A percentile compares a stretch with the other conserved stretches of the same genome.
Conservation (phyloP, 2,329 filamentous ascomycete species). For the Zymoseptoria tritici region DNA sequence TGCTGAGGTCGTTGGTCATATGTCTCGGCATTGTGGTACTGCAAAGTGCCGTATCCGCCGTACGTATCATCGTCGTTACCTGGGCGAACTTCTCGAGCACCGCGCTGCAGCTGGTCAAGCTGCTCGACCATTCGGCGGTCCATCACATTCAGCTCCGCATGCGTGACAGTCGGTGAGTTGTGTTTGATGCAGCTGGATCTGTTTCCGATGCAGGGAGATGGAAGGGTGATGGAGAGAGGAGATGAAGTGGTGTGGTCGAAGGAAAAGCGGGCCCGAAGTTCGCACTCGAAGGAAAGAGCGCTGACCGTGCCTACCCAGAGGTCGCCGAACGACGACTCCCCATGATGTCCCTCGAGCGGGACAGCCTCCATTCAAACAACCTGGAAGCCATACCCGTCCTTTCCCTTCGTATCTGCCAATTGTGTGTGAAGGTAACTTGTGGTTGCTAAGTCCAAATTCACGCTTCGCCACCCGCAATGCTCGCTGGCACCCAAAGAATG, state of each 20-base stretch:
- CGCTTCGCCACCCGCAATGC: not conserved
- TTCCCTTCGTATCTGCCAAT: not conserved
- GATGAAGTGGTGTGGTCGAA: not conserved
- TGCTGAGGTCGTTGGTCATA: not conserved
- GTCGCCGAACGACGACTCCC: too few species aligned
- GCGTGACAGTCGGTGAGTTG: not conserved
- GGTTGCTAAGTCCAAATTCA: not conserved
- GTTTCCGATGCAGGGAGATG: not conserved
- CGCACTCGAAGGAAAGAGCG: not conserved
- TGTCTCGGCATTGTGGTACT: not conserved
- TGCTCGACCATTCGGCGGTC: conserved; percentile 23
- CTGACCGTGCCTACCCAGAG: not conserved
- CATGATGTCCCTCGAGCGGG: too few species aligned
- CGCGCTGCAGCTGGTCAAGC: conserved; percentile 21
- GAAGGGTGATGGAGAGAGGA: not conserved
- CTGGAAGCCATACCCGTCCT: too few species aligned
- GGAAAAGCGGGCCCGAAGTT: not conserved
- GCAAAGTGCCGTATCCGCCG: conserved; percentile 5
- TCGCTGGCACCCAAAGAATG: not conserved
- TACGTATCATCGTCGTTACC: conserved; percentile 5
- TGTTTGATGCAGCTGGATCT: not conserved
- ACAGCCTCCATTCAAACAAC: too few species aligned
- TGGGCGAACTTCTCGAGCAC: conserved; percentile 8
- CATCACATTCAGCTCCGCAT: conserved; percentile 4
- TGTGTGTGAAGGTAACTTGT: not conserved